Percentiles rank a stretch among this genome's conserved stretches.
Evolutionary conservation across 768 basidiomycete genomes (phyloP).

Genomic region (Podaxis mareebaensis): DNA sequence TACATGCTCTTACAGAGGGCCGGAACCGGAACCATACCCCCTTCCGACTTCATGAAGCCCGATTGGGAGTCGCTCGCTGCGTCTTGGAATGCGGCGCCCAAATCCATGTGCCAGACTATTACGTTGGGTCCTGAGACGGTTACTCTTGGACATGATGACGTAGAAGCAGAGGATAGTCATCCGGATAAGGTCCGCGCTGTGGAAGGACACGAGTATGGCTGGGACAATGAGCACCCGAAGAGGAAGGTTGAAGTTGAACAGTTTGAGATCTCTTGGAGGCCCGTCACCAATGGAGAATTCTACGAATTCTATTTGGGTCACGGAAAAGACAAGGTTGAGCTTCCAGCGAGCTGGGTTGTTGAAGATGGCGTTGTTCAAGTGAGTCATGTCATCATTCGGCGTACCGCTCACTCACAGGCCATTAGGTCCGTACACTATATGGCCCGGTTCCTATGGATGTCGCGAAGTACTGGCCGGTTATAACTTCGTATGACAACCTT

Average conservation of each 20-base stretch:
- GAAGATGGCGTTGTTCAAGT: conserved; percentile 52
- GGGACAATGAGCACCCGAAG: conserved; percentile 92
- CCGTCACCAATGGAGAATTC: conserved; percentile 89
- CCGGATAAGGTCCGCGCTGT: conserved; percentile 35
- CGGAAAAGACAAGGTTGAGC: conserved; percentile 44
- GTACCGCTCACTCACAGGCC: not conserved
- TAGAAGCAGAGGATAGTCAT: conserved; percentile 63
- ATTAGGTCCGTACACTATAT: conserved; percentile 80
- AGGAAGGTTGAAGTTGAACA: conserved; percentile 56
- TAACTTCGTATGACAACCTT: conserved; percentile 76
- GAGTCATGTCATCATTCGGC: conserved; percentile 17
- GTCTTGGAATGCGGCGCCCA: conserved; percentile 49
- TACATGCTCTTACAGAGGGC: conserved; percentile 92
- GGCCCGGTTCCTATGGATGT: conserved; percentile 78
- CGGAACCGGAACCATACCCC: conserved; percentile 77
- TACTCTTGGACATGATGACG: conserved; percentile 80
- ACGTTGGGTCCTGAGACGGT: conserved; percentile 60
- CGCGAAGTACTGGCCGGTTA: conserved; percentile 84
- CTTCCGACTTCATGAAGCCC: conserved; percentile 72
- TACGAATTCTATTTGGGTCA: conserved; percentile 56
- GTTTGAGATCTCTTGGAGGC: conserved; percentile 83
- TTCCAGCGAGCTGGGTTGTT: conserved; percentile 78
- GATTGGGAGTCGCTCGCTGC: conserved; percentile 59
- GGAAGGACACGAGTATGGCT: conserved; percentile 74
- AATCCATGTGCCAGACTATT: conserved; percentile 45